Evolutionary conservation across 345 rosid species (phyloP), one percentile per base, ranked within the genome.

Genomic region (Ailanthus altissimus): DNA sequence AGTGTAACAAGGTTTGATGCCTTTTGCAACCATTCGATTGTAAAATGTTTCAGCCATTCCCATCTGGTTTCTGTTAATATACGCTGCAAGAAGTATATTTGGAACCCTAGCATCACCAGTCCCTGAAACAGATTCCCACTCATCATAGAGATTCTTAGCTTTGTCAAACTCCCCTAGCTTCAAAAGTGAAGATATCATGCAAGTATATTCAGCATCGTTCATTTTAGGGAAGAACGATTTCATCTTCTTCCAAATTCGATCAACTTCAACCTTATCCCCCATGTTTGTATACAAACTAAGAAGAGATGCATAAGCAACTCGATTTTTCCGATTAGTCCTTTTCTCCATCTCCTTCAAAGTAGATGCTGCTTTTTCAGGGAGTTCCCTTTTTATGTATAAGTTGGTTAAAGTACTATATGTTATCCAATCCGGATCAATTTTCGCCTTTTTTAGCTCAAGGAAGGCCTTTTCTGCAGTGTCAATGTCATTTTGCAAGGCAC

Each of bases 291-390:
- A 82, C 83, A 96, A 86, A 81, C 93, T 92, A 46, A 96, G 83
- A 8, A 94, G 92, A 49, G 97, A 94, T 16, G 92, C 88, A 80
- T 83, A 94, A 40, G 88, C 89, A 32, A 75, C 81, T 47, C 95
- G 84, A 74, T 81, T 87, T 56, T 86, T 90, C 66, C 78, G 84
- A 6, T 91, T 85, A 67, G 90, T 89, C 83, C 74, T 75, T 47
- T 93, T 96, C 87, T 96, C 98, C 98, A 91, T 92, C 83, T 93
- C 97, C 78, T 87, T 91, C 79, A 96, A 72, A 83, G 92, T 75
- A 75, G 86, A 84, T 26, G 54, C 79, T 50, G 98, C 99, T 76
- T 88, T 88, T 23, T 89, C 90, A 46, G 78, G 68, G 56, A 82
- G 81, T 70, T 80, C 78, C 0, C 60, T 86, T 85, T 87, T 93